Conservation (phyloP, 805 yeast species). For the Starmerella floricola region DNA sequence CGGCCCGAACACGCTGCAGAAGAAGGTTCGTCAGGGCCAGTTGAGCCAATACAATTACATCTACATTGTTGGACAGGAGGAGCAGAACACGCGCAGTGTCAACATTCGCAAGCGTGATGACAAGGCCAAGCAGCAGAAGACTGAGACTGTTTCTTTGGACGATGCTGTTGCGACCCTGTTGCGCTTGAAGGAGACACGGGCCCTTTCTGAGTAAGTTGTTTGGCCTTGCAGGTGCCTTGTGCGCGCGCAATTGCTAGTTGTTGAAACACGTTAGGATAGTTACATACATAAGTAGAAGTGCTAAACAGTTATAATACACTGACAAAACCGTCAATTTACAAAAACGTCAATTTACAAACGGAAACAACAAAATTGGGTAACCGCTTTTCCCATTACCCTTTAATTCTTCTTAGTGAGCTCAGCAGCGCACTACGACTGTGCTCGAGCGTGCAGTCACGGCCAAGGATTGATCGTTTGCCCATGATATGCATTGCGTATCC, state of each 20-base stretch:
- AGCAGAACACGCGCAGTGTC: conserved; percentile 64
- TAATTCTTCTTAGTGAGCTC: no score
- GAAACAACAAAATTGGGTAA: no score
- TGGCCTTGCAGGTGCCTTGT: no score
- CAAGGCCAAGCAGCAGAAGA: conserved; percentile 80
- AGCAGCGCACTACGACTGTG: neutral
- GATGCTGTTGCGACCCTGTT: conserved; percentile 58
- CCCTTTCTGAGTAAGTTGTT: conserved; percentile 34
- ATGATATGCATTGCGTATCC: neutral
- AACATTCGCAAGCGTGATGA: conserved; percentile 96
- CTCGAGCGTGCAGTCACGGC: neutral
- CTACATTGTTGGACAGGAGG: conserved; percentile 94
- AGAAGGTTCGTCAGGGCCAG: conserved; percentile 97
- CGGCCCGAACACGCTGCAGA: conserved; percentile 90
- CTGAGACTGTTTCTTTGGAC: conserved; percentile 60
- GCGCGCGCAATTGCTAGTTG: no score
- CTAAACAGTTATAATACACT: no score
- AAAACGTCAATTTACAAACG: no score
- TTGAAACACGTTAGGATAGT: no score
- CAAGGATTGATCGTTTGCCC: neutral
- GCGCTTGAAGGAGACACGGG: conserved; percentile 58
- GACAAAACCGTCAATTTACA: no score
- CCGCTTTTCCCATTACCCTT: no score
- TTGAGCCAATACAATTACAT: conserved; percentile 87
- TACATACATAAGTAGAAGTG: no score